Evolutionary conservation across 129 eudicot genomes (phyloP).

Genomic region (Artemisia argyi): DNA sequence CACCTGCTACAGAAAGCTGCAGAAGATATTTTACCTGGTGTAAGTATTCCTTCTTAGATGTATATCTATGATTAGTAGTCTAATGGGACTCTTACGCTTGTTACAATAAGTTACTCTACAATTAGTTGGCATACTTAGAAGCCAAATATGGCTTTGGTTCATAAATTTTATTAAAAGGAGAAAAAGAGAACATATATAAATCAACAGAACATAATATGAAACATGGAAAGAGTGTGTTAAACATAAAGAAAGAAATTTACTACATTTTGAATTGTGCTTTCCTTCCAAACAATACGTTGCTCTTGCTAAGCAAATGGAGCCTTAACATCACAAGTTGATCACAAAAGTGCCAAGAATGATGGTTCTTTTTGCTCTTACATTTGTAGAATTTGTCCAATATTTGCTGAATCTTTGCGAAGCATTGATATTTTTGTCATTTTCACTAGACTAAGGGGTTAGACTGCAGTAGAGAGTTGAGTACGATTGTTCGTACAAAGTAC

Average conservation of each 20-base stretch:
- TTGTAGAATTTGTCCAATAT: no score
- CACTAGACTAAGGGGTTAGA: no score
- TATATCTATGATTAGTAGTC: background rate
- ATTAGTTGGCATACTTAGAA: background rate
- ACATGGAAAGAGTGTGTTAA: background rate
- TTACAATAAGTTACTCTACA: background rate
- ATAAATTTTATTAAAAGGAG: background rate
- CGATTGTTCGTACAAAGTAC: no score
- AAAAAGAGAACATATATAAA: conserved; percentile 1
- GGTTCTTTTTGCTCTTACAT: no score
- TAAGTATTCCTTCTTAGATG: conserved; percentile 33
- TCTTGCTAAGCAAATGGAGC: no score
- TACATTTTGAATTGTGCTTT: no score
- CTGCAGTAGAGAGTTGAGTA: no score
- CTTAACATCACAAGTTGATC: no score
- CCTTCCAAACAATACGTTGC: no score
- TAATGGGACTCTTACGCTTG: background rate
- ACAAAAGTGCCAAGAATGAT: no score
- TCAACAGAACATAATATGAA: background rate
- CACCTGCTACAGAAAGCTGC: conserved; percentile 62
- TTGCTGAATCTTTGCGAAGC: no score
- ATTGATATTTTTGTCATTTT: no score
- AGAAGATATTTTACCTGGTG: conserved; percentile 85
- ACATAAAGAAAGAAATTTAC: background rate
- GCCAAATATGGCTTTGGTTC: background rate